These are phyloP conservation scores for Phytophthora capsici DNA, from an alignment of 352 stramenopile genomes.

Conservation along the genomic window DNA sequence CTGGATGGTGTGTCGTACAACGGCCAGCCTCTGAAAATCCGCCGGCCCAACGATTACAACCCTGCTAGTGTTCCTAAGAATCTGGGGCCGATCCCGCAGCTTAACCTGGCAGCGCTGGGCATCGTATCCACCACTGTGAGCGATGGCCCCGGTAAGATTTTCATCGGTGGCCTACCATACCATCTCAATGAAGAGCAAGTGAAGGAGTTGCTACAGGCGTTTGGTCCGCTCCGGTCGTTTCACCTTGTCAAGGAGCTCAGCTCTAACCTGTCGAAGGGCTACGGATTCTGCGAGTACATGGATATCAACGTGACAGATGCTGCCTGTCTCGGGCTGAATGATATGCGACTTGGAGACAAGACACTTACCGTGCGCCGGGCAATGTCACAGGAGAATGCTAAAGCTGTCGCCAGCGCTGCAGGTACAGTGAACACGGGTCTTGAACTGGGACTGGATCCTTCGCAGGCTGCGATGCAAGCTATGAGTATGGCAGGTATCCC, in stretches of 20 bases:
- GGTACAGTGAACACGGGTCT: constrained; percentile 73
- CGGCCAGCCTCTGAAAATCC: constrained; percentile 95
- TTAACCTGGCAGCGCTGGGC: constrained; percentile 92
- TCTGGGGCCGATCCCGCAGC: constrained; percentile 85
- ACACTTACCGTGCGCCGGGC: constrained; percentile 89
- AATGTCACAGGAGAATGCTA: constrained; percentile 81
- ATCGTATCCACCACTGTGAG: constrained; percentile 96
- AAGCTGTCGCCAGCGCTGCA: constrained; percentile 65
- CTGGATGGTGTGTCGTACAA: constrained; percentile 96
- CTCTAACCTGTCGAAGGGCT: constrained; percentile 95
- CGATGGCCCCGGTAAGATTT: constrained; percentile 98
- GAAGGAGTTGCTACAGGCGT: constrained; percentile 94
- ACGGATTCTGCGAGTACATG: constrained; percentile 98
- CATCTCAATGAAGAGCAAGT: constrained; percentile 96
- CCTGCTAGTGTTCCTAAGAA: constrained; percentile 85
- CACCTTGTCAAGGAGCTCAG: constrained; percentile 96
- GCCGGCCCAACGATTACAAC: constrained; percentile 98
- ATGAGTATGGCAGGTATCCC: constrained; percentile 71
- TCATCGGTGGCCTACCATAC: constrained; percentile 97
- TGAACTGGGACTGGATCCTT: constrained; percentile 73
- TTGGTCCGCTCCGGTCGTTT: constrained; percentile 95
- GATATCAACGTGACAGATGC: constrained; percentile 92
- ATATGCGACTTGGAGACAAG: constrained; percentile 94
- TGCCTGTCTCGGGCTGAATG: constrained; percentile 95
- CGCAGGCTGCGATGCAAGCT: constrained; percentile 69